phyloP scores from a whole-genome alignment of 2,329 filamentous ascomycete genomes.

The Fusarium subglutinans region DNA sequence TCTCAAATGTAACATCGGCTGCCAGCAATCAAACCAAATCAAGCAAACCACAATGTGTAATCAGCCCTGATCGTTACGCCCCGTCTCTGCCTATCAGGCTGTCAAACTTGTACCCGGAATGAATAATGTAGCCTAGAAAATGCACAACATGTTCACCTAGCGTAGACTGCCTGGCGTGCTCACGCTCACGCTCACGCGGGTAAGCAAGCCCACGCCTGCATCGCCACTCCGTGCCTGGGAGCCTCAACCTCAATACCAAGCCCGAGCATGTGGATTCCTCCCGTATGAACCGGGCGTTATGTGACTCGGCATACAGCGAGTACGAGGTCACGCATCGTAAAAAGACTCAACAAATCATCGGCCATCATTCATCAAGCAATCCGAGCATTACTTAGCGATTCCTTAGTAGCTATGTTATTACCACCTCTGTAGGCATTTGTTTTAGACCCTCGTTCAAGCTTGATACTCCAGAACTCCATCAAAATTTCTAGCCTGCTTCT shows the following conservation, averaged over 20 bases:
- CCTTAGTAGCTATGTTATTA: slow-evolving; percentile 2
- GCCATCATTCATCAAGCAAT: neutral
- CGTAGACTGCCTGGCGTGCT: slow-evolving; percentile 14
- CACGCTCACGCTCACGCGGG: slow-evolving; percentile 9
- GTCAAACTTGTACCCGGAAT: slow-evolving; percentile 10
- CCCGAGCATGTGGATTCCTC: slow-evolving; percentile 18
- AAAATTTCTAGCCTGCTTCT: slow-evolving; percentile 19
- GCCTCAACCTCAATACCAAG: slow-evolving; percentile 10
- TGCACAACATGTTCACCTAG: neutral
- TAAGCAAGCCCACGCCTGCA: slow-evolving; percentile 1
- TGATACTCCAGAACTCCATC: slow-evolving; percentile 15
- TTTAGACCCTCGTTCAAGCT: slow-evolving; percentile 5
- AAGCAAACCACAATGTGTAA: neutral
- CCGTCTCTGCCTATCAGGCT: neutral
- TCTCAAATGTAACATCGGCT: neutral
- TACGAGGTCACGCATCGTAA: slow-evolving; percentile 5
- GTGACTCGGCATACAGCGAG: slow-evolving; percentile 5
- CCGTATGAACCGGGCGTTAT: slow-evolving; percentile 26
- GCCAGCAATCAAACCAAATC: neutral
- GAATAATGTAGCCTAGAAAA: slow-evolving; percentile 11
- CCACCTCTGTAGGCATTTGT: neutral
- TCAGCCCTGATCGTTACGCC: slow-evolving; percentile 7
- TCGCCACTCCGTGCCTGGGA: slow-evolving; percentile 23
- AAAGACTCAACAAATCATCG: neutral
- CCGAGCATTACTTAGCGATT: neutral